phyloP scores from a whole-genome alignment of 192 early-diverging fungal species.

The Coemansia sp. region DNA sequence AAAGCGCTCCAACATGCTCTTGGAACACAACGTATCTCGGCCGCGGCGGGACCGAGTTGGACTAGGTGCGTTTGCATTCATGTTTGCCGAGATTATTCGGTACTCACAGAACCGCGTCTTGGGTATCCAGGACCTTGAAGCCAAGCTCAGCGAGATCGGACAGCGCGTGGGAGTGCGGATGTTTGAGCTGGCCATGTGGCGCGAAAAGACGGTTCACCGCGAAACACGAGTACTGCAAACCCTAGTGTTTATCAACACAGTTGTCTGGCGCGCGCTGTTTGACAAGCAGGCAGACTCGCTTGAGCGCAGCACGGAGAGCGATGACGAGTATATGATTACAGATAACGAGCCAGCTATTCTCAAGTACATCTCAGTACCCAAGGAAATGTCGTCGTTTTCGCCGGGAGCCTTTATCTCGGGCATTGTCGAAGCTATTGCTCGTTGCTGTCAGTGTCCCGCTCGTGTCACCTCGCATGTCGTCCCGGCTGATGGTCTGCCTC shows the following conservation, averaged over 20 bases:
- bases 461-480: conserved; percentile 91
- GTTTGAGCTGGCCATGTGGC: conserved; percentile 86
- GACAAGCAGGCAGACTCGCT: conserved; percentile 95
- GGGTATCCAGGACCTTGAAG: conserved; percentile 94
- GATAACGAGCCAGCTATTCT: conserved; percentile 93
- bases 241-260: conserved; percentile 91
- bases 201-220: conserved; percentile 86
- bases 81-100: conserved; percentile 94
- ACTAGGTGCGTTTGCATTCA: conserved; percentile 81
- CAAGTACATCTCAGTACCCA: conserved; percentile 92
- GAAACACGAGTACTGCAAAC: conserved; percentile 88
- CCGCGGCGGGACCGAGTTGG: conserved; percentile 74
- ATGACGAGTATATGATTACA: conserved; percentile 99
- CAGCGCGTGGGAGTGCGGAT: conserved; percentile 89
- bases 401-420: conserved; percentile 95
- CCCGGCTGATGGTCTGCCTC: conserved; percentile 81
- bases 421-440: conserved; percentile 92
- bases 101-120: conserved; percentile 95
- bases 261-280: conserved; percentile 94
- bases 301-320: conserved; percentile 93
- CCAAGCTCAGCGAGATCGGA: conserved; percentile 89
- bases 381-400: conserved; percentile 89
- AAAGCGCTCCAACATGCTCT: conserved; percentile 57
- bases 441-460: conserved; percentile 77
- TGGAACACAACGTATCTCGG: conserved; percentile 79